These are phyloP conservation scores for Amauroascus verrucosus DNA, from an alignment of 2,329 filamentous ascomycete species.

Conservation along the genomic window DNA sequence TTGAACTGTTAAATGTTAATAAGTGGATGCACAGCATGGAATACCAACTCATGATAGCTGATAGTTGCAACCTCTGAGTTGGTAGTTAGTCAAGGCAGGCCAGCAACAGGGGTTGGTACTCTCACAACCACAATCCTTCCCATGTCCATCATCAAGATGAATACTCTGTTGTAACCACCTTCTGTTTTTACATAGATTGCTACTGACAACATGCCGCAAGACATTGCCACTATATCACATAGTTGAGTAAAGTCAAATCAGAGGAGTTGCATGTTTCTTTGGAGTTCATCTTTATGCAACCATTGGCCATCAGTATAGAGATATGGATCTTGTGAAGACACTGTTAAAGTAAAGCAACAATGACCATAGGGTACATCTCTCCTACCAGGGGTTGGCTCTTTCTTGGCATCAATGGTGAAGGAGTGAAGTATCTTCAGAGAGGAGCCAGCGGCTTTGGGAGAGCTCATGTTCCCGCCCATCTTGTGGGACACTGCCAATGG, in stretches of 20 bases:
- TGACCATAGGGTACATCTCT: no score
- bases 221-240: slow-evolving; percentile 10
- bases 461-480: no score
- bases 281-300: slow-evolving; percentile 14
- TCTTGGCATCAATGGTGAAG: no score
- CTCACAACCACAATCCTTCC: slow-evolving; percentile 19
- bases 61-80: slow-evolving; percentile 30
- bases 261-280: slow-evolving; percentile 8
- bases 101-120: slow-evolving; percentile 22
- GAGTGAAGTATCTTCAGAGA: no score
- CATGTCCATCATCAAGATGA: slow-evolving; percentile 21
- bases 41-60: slow-evolving; percentile 10
- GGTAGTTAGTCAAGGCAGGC: slow-evolving; percentile 6
- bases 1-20: slow-evolving; percentile 2
- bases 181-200: slow-evolving; percentile 16
- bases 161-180: slow-evolving; percentile 22
- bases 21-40: no score
- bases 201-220: background rate
- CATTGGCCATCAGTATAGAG: slow-evolving; percentile 12
- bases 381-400: no score
- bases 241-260: slow-evolving; percentile 13
- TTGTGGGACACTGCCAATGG: no score
- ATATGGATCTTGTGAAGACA: slow-evolving; percentile 14
- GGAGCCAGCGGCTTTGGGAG: no score
- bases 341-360: no score